Evolutionary conservation across 2,329 filamentous ascomycete genomes (phyloP).

Genomic region (Colletotrichum limetticola): DNA sequence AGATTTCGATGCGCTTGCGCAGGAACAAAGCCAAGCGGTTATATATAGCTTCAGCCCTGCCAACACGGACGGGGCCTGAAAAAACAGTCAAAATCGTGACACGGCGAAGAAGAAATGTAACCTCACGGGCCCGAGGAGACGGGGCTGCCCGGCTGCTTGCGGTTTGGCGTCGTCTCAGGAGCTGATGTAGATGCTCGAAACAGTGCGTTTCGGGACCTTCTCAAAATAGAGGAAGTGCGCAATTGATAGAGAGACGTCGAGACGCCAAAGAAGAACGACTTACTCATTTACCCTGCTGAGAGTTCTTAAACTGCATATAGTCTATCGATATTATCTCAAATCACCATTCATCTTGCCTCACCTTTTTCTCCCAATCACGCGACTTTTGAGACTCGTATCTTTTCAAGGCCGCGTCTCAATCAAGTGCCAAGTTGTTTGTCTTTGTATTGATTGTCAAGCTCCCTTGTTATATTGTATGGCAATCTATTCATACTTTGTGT

Average conservation of each 20-base stretch:
- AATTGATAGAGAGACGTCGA: not conserved
- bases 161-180: not conserved
- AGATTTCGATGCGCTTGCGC: not conserved
- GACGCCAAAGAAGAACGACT: not conserved
- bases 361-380: not conserved
- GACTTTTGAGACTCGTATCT: too few relatives aligned
- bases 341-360: not conserved
- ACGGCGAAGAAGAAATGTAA: not conserved
- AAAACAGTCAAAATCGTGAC: not conserved
- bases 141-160: not conserved
- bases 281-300: not conserved
- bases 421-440: too few relatives aligned
- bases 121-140: not conserved
- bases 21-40: not conserved
- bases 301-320: not conserved
- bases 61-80: not conserved
- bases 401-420: too few relatives aligned
- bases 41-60: not conserved
- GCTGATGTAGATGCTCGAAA: not conserved
- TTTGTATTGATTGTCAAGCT: too few relatives aligned
- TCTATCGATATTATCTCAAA: not conserved
- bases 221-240: not conserved
- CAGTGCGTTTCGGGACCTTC: not conserved
- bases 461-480: too few relatives aligned
- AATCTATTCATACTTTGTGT: too few relatives aligned